Evolutionary conservation across 129 eudicot genomes (phyloP).

Genomic region (Flaveria robusta): DNA sequence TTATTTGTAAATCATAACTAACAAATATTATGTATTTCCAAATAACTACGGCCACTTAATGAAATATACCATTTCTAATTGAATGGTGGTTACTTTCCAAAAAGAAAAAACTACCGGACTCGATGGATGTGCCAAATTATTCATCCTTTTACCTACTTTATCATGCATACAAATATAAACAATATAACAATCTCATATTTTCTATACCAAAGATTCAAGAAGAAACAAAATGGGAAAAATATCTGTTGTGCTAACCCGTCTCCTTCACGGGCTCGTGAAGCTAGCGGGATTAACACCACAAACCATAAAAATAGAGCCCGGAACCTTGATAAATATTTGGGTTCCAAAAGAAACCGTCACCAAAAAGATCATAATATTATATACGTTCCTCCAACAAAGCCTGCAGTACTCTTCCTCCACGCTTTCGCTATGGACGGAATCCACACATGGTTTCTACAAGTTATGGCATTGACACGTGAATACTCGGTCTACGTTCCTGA

Average conservation of each 20-base stretch:
- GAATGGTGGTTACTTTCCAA: too few species aligned
- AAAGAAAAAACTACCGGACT: too few species aligned
- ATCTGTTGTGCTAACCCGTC: not conserved
- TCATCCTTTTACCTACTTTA: too few species aligned
- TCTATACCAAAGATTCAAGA: not conserved
- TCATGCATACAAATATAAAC: too few species aligned
- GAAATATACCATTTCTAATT: too few species aligned
- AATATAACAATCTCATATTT: too few species aligned
- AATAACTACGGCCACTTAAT: too few species aligned
- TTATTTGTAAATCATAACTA: too few species aligned
- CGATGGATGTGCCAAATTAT: too few species aligned
- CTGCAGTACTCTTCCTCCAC: conserved; percentile 39
- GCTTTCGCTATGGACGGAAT: conserved; percentile 42
- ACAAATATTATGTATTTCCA: too few species aligned
- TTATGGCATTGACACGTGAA: conserved; percentile 8
- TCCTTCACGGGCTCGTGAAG: conserved; percentile 28
- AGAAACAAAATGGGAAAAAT: conserved; percentile 34
- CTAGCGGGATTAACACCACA: conserved; percentile 35
- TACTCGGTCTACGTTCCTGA: conserved; percentile 50
- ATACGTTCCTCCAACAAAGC: conserved; percentile 18
- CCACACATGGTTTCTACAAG: conserved; percentile 48
- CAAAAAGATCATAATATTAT: not conserved
- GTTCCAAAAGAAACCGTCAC: conserved; percentile 26
- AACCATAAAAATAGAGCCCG: conserved; percentile 38
- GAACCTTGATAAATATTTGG: conserved; percentile 44